These are phyloP conservation scores for Ricinus communis DNA, from an alignment of 345 rosid genomes.

Conservation along the genomic window DNA sequence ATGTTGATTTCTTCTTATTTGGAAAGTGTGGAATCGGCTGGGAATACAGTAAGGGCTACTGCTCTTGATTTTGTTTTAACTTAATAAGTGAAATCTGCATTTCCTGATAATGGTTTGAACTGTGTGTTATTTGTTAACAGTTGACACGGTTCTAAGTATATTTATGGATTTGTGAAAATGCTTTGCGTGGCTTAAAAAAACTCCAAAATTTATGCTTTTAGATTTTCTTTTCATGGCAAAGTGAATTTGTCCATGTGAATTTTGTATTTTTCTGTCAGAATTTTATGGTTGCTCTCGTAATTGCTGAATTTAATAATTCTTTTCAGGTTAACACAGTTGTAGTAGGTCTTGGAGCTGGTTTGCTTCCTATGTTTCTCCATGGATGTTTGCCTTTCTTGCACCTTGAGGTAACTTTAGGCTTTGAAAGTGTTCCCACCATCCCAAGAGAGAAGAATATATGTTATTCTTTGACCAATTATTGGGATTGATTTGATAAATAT, in stretches of 20 bases:
- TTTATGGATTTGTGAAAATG: not conserved
- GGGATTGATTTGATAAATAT: slow-evolving; percentile 16
- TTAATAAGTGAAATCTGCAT: not conserved
- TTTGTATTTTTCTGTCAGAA: not conserved
- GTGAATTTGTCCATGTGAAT: not conserved
- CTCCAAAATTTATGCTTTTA: not conserved
- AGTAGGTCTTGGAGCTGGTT: slow-evolving; percentile 94
- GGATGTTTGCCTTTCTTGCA: slow-evolving; percentile 55
- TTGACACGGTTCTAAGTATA: not conserved
- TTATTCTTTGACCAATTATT: slow-evolving; percentile 13
- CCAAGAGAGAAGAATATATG: not conserved
- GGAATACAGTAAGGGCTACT: slow-evolving; percentile 45
- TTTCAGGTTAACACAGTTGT: slow-evolving; percentile 73
- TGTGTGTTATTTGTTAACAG: not conserved
- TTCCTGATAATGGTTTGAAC: not conserved
- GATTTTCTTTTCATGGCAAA: not conserved
- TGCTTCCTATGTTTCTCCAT: slow-evolving; percentile 94
- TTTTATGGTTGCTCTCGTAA: not conserved
- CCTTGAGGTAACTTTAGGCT: slow-evolving; percentile 55
- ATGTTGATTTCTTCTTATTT: slow-evolving; percentile 66
- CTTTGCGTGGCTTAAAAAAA: too few relatives aligned
- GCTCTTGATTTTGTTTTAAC: not conserved
- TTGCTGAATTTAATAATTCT: not conserved
- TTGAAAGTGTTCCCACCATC: not conserved
- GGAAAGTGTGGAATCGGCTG: slow-evolving; percentile 54